Percentiles rank a stretch among this genome's conserved stretches.
Evolutionary conservation across 192 early-diverging fungal species (phyloP).

Genomic region (Cladochytrium replicatum): DNA sequence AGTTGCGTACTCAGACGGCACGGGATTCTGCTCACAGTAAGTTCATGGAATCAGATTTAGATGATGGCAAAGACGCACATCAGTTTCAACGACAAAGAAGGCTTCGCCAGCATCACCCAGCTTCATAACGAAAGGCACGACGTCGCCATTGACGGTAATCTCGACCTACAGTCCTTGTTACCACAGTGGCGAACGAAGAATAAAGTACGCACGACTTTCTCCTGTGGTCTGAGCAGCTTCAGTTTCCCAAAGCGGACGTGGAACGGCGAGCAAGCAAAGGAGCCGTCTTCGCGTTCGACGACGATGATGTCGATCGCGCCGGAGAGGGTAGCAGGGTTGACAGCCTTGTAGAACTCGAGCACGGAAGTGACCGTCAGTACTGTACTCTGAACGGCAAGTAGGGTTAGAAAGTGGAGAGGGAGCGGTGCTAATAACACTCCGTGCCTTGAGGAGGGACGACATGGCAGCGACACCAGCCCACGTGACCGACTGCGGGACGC

Average conservation of each 20-base stretch:
- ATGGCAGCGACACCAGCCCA: no score
- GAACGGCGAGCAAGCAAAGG: slow-evolving; percentile 86
- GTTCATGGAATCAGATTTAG: no score
- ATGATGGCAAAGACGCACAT: slow-evolving; percentile 19
- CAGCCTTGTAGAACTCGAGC: slow-evolving; percentile 84
- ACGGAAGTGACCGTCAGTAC: slow-evolving; percentile 75
- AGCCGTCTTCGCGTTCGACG: slow-evolving; percentile 72
- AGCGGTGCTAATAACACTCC: no score
- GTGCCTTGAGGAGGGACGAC: no score
- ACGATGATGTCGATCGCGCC: slow-evolving; percentile 99
- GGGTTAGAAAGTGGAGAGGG: no score
- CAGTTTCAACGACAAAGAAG: slow-evolving; percentile 93
- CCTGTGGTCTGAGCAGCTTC: slow-evolving; percentile 77
- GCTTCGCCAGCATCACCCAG: slow-evolving; percentile 95
- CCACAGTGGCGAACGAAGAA: slow-evolving; percentile 9
- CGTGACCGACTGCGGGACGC: no score
- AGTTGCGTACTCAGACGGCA: slow-evolving; percentile 87
- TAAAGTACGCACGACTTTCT: slow-evolving; percentile 65
- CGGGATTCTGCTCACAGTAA: slow-evolving; percentile 39
- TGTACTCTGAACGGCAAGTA: no score
- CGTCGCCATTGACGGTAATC: slow-evolving; percentile 76
- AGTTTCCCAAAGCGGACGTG: slow-evolving; percentile 98
- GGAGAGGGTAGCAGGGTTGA: slow-evolving; percentile 93
- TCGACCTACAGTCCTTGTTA: slow-evolving; percentile 46
- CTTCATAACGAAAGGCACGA: slow-evolving; percentile 77